Evolutionary conservation across 352 stramenopile genomes (phyloP).

Genomic region (Pythium monospermum): DNA sequence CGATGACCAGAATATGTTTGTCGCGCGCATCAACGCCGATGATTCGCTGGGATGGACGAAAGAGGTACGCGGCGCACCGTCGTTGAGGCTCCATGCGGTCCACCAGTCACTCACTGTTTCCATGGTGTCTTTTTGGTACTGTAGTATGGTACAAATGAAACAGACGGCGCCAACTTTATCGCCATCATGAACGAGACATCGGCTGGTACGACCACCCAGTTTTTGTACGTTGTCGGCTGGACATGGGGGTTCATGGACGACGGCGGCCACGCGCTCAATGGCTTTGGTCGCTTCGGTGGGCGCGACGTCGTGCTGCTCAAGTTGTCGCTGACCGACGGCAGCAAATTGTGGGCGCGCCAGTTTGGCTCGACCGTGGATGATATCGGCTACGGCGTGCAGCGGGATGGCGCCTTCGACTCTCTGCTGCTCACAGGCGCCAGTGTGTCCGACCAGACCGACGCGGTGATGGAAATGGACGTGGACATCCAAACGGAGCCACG

Average conservation of each 20-base stretch:
- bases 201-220: conserved; percentile 12
- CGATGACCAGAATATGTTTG: conserved; percentile 46
- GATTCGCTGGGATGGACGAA: conserved; percentile 44
- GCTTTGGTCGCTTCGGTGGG: conserved; percentile 61
- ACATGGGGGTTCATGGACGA: conserved; percentile 76
- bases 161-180: conserved; percentile 49
- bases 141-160: conserved; percentile 52
- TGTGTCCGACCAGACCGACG: conserved; percentile 34
- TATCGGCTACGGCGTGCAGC: conserved; percentile 43
- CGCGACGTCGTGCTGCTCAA: conserved; percentile 69
- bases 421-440: conserved; percentile 50
- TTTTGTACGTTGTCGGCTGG: conserved; percentile 58
- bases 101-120: conserved; percentile 2
- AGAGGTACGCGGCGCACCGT: conserved; percentile 28
- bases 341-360: conserved; percentile 67
- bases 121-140: too few relatives aligned
- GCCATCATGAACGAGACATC: conserved; percentile 44
- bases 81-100: background rate
- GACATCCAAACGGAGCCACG: conserved; percentile 34
- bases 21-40: conserved; percentile 38
- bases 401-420: conserved; percentile 43
- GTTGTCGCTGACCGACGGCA: conserved; percentile 29
- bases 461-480: conserved; percentile 40
- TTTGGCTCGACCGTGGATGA: conserved; percentile 66
- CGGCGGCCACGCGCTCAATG: conserved; percentile 55